Conservation (phyloP, 352 stramenopile species). For the Phytophthora nicotianae region DNA sequence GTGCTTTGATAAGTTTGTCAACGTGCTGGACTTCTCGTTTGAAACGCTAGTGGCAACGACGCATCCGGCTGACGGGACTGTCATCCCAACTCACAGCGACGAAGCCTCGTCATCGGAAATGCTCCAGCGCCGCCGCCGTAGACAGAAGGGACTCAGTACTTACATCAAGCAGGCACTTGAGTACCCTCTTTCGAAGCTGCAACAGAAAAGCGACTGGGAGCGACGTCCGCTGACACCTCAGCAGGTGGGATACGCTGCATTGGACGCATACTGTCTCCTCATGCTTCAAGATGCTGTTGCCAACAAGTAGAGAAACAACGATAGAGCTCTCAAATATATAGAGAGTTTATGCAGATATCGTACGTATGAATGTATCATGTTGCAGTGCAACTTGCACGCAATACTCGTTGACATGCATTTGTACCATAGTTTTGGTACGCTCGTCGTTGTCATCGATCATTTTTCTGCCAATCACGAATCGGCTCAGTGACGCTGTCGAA, state of each 20-base stretch:
- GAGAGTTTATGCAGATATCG: neutral
- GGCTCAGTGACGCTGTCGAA: slow-evolving; percentile 7
- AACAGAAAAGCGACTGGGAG: slow-evolving; percentile 84
- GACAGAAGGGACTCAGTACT: slow-evolving; percentile 58
- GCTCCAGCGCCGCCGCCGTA: slow-evolving; percentile 39
- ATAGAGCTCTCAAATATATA: neutral
- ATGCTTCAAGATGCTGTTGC: slow-evolving; percentile 63
- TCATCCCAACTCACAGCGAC: slow-evolving; percentile 12
- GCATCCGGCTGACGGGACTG: slow-evolving; percentile 33
- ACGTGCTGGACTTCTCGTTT: slow-evolving; percentile 68
- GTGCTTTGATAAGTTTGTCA: slow-evolving; percentile 70
- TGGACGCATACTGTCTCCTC: slow-evolving; percentile 77
- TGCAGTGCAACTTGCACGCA: neutral
- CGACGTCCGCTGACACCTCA: slow-evolving; percentile 55
- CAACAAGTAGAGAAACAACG: slow-evolving; percentile 16
- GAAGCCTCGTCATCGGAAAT: slow-evolving; percentile 12
- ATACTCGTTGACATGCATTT: slow-evolving; percentile 3
- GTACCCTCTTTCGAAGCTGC: slow-evolving; percentile 63
- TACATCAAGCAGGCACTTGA: slow-evolving; percentile 61
- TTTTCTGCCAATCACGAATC: slow-evolving; percentile 25
- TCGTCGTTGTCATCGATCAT: slow-evolving; percentile 5
- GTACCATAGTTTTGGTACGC: slow-evolving; percentile 6
- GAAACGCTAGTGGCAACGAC: slow-evolving; percentile 38
- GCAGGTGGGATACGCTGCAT: slow-evolving; percentile 73
- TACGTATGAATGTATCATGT: neutral